These are phyloP conservation scores for Coemansia sp. DNA, from an alignment of 192 early-diverging fungal species.

Conservation along the genomic window DNA sequence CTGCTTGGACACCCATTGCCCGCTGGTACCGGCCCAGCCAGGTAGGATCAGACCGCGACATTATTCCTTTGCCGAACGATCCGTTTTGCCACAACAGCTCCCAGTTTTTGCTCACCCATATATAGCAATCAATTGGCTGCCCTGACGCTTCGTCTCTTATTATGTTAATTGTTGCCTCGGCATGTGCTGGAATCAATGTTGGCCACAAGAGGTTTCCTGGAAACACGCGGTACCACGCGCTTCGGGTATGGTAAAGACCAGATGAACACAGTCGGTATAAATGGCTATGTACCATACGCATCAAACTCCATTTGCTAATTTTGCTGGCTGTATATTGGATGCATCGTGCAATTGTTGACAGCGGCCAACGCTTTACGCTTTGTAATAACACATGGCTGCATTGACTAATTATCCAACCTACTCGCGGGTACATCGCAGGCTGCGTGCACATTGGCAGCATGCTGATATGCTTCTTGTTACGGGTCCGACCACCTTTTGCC, in stretches of 20 bases:
- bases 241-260: not conserved
- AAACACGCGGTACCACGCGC: not conserved
- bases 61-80: slow-evolving; percentile 72
- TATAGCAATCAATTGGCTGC: slow-evolving; percentile 24
- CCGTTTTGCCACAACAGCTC: slow-evolving; percentile 60
- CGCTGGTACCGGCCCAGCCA: slow-evolving; percentile 57
- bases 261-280: not conserved
- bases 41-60: slow-evolving; percentile 78
- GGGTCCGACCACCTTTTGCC: not conserved
- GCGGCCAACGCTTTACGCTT: not conserved
- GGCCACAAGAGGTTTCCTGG: slow-evolving; percentile 38
- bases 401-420: slow-evolving; percentile 26
- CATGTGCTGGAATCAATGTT: slow-evolving; percentile 6
- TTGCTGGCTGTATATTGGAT: not conserved
- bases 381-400: not conserved
- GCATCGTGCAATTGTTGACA: not conserved
- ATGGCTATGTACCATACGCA: not conserved
- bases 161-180: slow-evolving; percentile 16
- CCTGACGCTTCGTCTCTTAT: not conserved
- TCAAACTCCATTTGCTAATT: not conserved
- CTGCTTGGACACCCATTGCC: not conserved
- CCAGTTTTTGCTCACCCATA: slow-evolving; percentile 25
- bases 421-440: slow-evolving; percentile 33
- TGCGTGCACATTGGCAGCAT: slow-evolving; percentile 20
- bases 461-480: not conserved